Evolutionary conservation across 805 yeast genomes (phyloP).

Genomic region (Citeromyces matritensis): DNA sequence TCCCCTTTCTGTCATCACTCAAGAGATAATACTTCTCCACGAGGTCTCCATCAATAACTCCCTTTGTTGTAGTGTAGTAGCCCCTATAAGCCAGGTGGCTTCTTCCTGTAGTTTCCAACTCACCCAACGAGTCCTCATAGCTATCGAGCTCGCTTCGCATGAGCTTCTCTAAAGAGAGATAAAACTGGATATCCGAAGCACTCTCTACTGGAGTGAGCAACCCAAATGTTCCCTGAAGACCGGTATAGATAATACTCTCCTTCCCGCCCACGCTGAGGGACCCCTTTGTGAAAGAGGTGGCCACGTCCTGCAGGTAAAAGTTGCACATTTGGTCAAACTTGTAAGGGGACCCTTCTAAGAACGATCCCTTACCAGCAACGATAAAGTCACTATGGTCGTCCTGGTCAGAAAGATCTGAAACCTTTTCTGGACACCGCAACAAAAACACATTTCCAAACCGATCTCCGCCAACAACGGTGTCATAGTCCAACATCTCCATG

Average conservation of each 20-base stretch:
- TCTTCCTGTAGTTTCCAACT: slow-evolving; percentile 28
- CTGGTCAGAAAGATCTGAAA: slow-evolving; percentile 31
- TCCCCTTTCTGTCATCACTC: slow-evolving; percentile 16
- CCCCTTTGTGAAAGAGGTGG: slow-evolving; percentile 43
- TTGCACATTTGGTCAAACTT: slow-evolving; percentile 39
- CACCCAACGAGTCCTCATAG: slow-evolving; percentile 14
- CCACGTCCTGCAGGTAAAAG: slow-evolving; percentile 56
- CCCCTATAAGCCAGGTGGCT: slow-evolving; percentile 59
- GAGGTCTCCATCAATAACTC: slow-evolving; percentile 80
- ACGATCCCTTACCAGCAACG: slow-evolving; percentile 12
- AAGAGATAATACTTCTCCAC: slow-evolving; percentile 40
- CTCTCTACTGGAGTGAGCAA: slow-evolving; percentile 53
- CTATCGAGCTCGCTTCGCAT: slow-evolving; percentile 19
- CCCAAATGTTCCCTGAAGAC: slow-evolving; percentile 76
- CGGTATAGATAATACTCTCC: slow-evolving; percentile 54
- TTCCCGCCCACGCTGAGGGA: slow-evolving; percentile 45
- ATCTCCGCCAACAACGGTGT: slow-evolving; percentile 75
- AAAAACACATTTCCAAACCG: slow-evolving; percentile 72
- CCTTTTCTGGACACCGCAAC: slow-evolving; percentile 39
- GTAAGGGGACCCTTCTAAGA: slow-evolving; percentile 33
- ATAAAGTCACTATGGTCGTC: slow-evolving; percentile 29
- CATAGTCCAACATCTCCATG: slow-evolving; percentile 47
- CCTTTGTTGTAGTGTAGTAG: slow-evolving; percentile 65
- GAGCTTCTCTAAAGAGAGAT: slow-evolving; percentile 35
- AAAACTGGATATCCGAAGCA: slow-evolving; percentile 42